A percentile compares a stretch with the other conserved stretches of the same genome.
Evolutionary conservation across 208 protist species (phyloP).

Genomic region (Angomonas ambiguus): DNA sequence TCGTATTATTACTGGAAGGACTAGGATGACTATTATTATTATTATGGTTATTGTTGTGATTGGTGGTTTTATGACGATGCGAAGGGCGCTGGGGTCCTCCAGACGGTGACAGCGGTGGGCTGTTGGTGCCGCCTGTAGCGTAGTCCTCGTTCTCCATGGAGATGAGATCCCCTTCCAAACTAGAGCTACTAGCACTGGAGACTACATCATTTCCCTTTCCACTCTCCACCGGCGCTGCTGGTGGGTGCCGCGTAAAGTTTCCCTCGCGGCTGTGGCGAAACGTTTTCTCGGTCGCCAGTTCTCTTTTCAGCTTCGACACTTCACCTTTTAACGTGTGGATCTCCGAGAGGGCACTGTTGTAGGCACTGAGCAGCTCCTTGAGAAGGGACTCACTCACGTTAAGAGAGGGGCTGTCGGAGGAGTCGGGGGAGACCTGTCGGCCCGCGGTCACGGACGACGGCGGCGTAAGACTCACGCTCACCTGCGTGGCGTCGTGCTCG

Average conservation of each 20-base stretch:
- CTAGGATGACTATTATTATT: no score
- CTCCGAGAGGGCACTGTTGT: not conserved
- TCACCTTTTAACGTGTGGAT: constrained; percentile 1
- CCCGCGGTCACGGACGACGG: not conserved
- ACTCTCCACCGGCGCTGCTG: not conserved
- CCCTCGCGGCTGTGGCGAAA: not conserved
- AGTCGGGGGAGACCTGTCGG: not conserved
- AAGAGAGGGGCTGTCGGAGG: not conserved
- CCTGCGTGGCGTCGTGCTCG: not conserved
- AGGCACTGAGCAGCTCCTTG: not conserved
- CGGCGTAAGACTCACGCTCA: constrained; percentile 2
- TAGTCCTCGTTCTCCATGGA: constrained; percentile 4
- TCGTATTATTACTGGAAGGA: no score
- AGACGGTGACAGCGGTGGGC: not conserved
- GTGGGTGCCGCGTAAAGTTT: not conserved
- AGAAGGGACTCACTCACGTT: not conserved
- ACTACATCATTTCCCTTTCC: not conserved
- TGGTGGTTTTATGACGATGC: not conserved
- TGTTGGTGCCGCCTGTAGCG: not conserved
- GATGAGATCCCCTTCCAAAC: constrained; percentile 9
- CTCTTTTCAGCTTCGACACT: constrained; percentile 15
- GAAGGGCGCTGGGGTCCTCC: no score
- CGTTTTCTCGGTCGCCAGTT: constrained; percentile 9
- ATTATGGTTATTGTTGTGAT: constrained; percentile 5
- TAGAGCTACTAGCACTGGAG: not conserved